Percentiles rank a stretch among this genome's conserved stretches.
These are phyloP conservation scores for Lepiota brunneoincarnata DNA, from an alignment of 768 basidiomycete genomes.

Conservation along the genomic window DNA sequence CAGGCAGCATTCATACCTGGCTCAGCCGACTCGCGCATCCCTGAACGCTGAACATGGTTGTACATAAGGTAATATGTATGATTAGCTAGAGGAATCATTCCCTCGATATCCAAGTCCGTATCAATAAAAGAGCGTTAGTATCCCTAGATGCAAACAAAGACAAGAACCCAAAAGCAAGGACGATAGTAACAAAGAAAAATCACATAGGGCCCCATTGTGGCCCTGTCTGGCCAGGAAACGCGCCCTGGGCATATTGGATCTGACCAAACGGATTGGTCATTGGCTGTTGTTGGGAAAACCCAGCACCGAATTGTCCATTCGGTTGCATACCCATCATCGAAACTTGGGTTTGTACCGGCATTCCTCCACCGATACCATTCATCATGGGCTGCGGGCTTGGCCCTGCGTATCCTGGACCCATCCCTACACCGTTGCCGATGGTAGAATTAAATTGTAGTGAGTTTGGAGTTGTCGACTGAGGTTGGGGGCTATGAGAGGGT, in stretches of 20 bases:
- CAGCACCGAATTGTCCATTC: slow-evolving; percentile 8
- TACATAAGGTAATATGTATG: too few species aligned
- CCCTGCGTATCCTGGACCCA: slow-evolving; percentile 21
- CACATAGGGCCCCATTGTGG: slow-evolving; percentile 41
- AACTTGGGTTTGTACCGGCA: slow-evolving; percentile 26
- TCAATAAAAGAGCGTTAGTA: too few species aligned
- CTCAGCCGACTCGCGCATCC: too few species aligned
- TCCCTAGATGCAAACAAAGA: too few species aligned
- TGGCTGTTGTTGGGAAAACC: slow-evolving; percentile 27
- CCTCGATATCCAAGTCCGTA: not conserved
- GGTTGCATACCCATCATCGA: slow-evolving; percentile 28
- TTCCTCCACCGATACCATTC: slow-evolving; percentile 17
- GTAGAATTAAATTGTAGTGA: slow-evolving; percentile 10
- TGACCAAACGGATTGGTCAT: slow-evolving; percentile 15
- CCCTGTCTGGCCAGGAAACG: slow-evolving; percentile 20
- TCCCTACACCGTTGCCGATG: slow-evolving; percentile 18
- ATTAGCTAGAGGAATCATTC: too few species aligned
- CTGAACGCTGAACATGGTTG: too few species aligned
- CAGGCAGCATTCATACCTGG: too few species aligned
- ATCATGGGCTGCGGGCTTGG: slow-evolving; percentile 32
- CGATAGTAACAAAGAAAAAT: not conserved
- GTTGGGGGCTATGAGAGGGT: slow-evolving; percentile 33
- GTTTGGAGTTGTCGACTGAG: slow-evolving; percentile 13
- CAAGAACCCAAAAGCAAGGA: not conserved
- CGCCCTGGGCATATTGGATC: slow-evolving; percentile 20